Evolutionary conservation across 2,329 filamentous ascomycete genomes (phyloP), one percentile per base, ranked within the genome.

Genomic region (Pleurostoma richardsiae): DNA sequence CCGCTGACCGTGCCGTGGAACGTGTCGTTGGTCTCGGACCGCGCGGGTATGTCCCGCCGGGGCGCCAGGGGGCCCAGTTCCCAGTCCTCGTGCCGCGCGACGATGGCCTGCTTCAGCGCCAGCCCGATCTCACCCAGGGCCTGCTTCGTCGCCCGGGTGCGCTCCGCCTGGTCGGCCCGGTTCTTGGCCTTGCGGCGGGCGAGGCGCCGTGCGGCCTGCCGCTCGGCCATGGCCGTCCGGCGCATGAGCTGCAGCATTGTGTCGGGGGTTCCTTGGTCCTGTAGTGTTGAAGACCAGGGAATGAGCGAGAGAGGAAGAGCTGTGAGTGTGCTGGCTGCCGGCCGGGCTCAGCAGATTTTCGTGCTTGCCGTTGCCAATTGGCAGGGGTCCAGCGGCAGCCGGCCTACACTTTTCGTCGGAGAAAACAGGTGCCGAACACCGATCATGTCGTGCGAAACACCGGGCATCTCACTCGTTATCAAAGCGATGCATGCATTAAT

Each of bases 31-130:
- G 67, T 72, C 42, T 77, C 74, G 55, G 76, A 72, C 40, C 67
- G 57, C 1, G 72, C 70, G 50, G 85, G 86, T 38, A 84, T 70
- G 66, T 94, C 86, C 57, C 84, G 78, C 61, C 85, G 85, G 3
- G 91, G 90, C 3, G 90, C 85, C 53, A 96, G 62, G 6, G 87
- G 79, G 0, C 91, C 92, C 54, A 90, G 68, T 52, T 85, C 72
- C 82, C 87, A 95, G 64, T 92, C 85, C 62, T 95, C 86, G 50
- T 76, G 78, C 45, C 86, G 79, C 36, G 44, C 45, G 40, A 30
- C 47, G 36, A 30, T 29, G 29, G 49, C 49, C 3, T 45, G 38
- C 28, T 39, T 30, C n/a, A 52, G 42, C 19, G 39, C 41, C 11
- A n/a, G 8, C 33, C 6, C 6, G 40, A 49, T 46, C 3, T 44